Percentiles rank a stretch among this genome's conserved stretches.
Conservation (phyloP, 257 asterid genomes). For the Haberlea rhodopensis region DNA sequence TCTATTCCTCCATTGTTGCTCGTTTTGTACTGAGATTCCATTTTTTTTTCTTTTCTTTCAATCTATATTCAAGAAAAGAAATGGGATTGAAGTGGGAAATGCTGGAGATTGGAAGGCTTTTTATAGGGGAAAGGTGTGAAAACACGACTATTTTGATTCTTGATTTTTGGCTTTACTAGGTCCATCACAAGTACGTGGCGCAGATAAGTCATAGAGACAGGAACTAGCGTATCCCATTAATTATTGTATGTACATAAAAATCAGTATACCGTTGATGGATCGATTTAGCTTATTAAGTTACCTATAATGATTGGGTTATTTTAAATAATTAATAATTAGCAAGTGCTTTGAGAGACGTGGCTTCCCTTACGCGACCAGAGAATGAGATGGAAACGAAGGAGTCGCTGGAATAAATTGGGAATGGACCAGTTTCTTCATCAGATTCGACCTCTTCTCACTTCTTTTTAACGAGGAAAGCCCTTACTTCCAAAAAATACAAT, state of each 20-base stretch:
- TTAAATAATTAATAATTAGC: no score
- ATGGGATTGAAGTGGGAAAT: no score
- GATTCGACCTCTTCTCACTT: no score
- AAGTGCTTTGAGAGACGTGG: not conserved
- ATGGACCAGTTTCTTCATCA: no score
- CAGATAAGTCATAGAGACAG: no score
- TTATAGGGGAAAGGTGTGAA: constrained; percentile 16
- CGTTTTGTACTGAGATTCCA: constrained; percentile 35
- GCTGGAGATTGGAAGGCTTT: not conserved
- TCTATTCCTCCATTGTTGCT: constrained; percentile 27
- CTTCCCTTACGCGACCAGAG: not conserved
- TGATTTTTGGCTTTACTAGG: not conserved
- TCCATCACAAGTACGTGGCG: not conserved
- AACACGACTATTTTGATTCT: not conserved
- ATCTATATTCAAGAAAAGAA: not conserved
- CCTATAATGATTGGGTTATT: no score
- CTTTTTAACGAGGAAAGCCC: no score
- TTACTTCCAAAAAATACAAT: no score
- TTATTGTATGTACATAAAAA: no score
- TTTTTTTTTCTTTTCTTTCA: constrained; percentile 5
- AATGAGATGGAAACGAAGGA: not conserved
- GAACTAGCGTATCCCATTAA: no score
- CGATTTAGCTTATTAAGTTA: no score
- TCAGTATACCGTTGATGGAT: no score
- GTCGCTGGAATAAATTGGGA: not conserved